Percentiles rank a stretch among this genome's conserved stretches.
Conservation (phyloP, 495 filamentous ascomycete species). For the Trichoderma reesei region DNA sequence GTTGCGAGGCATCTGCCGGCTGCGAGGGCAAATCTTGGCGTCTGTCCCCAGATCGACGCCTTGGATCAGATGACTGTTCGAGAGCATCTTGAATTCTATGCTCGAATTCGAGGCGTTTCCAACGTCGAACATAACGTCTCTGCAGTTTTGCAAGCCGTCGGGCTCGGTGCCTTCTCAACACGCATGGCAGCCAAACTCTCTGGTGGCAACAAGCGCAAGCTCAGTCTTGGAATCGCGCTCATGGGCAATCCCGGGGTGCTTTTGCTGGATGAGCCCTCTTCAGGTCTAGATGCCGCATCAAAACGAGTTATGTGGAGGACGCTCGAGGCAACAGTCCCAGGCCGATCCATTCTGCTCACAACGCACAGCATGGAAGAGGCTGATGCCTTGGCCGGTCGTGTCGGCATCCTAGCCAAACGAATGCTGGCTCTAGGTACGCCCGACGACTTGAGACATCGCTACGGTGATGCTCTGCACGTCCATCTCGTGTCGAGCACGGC, state of each 20-base stretch:
- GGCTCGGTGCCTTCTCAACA: constrained; percentile 45
- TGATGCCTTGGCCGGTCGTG: constrained; percentile 58
- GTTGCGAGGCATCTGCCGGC: constrained; percentile 53
- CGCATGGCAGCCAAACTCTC: constrained; percentile 57
- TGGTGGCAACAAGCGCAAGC: constrained; percentile 66
- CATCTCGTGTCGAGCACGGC: constrained; percentile 67
- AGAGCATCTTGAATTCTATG: constrained; percentile 69
- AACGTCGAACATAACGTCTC: constrained; percentile 54
- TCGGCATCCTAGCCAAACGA: constrained; percentile 58
- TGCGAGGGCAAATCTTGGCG: constrained; percentile 64
- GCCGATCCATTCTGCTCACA: constrained; percentile 57
- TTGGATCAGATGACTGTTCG: constrained; percentile 60
- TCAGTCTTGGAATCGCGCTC: constrained; percentile 63
- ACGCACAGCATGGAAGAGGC: constrained; percentile 79
- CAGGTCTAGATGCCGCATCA: constrained; percentile 61
- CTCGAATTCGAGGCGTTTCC: constrained; percentile 54
- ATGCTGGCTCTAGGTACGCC: constrained; percentile 64
- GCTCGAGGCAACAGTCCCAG: constrained; percentile 44
- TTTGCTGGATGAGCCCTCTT: constrained; percentile 60
- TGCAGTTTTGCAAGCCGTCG: constrained; percentile 49
- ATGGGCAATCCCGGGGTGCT: constrained; percentile 68
- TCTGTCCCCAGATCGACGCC: constrained; percentile 66
- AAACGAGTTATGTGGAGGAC: constrained; percentile 72
- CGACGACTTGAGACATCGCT: constrained; percentile 45
- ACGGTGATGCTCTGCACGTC: constrained; percentile 54